Evolutionary conservation across 352 stramenopile genomes (phyloP).

Genomic region (Thraustotheca clavata): DNA sequence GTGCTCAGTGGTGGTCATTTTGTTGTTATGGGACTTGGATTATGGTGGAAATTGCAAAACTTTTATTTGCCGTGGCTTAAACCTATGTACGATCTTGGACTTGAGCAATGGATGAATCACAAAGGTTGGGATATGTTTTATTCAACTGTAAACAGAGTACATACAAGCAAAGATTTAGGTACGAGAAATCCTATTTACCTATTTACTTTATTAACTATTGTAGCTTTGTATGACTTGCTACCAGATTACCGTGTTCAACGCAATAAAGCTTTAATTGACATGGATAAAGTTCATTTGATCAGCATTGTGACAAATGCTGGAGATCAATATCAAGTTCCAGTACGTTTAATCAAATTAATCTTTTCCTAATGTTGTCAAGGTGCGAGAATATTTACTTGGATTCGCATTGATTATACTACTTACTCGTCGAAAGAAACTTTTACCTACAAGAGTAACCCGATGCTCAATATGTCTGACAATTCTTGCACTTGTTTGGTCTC

Average conservation of each 20-base stretch:
- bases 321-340: conserved; percentile 31
- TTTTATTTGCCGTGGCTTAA: conserved; percentile 36
- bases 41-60: conserved; percentile 39
- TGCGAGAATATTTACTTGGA: conserved; percentile 16
- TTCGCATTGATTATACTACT: conserved; percentile 24
- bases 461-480: conserved; percentile 11
- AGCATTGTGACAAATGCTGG: conserved; percentile 60
- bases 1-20: conserved; percentile 33
- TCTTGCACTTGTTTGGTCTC: conserved; percentile 25
- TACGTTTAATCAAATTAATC: conserved; percentile 18
- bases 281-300: conserved; percentile 38
- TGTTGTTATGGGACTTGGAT: conserved; percentile 31
- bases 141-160: conserved; percentile 16
- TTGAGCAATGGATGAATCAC: conserved; percentile 43
- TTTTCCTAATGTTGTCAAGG: background rate
- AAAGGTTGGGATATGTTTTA: conserved; percentile 22
- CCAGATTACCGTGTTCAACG: conserved; percentile 39
- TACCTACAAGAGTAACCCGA: conserved; percentile 22
- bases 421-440: conserved; percentile 24
- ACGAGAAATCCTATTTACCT: background rate
- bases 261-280: conserved; percentile 41
- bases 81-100: conserved; percentile 37
- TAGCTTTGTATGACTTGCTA: conserved; percentile 41
- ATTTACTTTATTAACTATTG: background rate
- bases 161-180: conserved; percentile 32